Conservation (phyloP, 1,139 yeast genomes). For the Zygosaccharomyces sapae region DNA sequence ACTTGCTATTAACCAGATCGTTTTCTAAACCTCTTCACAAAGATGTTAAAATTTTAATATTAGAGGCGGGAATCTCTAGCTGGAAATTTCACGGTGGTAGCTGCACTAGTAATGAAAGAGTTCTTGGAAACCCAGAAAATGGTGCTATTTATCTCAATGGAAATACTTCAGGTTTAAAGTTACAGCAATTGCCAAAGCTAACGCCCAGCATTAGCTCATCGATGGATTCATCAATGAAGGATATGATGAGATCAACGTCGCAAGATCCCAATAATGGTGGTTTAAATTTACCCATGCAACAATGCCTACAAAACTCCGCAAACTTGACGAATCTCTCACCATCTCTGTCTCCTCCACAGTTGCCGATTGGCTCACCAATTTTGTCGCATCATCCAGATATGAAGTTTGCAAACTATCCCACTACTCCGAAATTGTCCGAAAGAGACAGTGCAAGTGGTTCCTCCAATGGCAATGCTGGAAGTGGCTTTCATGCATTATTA, state of each 20-base stretch:
- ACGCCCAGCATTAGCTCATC: conserved; percentile 18
- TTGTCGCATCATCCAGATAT: conserved; percentile 9
- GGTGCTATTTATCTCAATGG: conserved; percentile 28
- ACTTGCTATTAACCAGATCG: conserved; percentile 26
- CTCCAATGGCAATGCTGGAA: neutral
- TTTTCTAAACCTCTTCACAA: conserved; percentile 27
- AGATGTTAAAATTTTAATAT: conserved; percentile 17
- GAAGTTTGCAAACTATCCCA: conserved; percentile 13
- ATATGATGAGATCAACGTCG: conserved; percentile 23
- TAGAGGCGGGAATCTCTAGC: conserved; percentile 25
- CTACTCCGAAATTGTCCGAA: conserved; percentile 10
- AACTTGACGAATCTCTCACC: conserved; percentile 20
- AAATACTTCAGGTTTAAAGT: conserved; percentile 23
- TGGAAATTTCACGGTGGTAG: conserved; percentile 22
- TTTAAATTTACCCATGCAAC: conserved; percentile 19
- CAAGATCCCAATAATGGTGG: conserved; percentile 7
- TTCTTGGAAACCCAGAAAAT: conserved; percentile 1
- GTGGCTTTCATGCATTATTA: conserved; percentile 3
- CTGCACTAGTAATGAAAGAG: conserved; percentile 8
- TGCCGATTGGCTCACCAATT: conserved; percentile 8
- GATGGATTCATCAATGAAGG: conserved; percentile 24
- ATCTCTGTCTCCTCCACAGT: conserved; percentile 7
- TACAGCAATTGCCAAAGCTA: conserved; percentile 25
- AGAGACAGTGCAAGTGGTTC: conserved; percentile 5
- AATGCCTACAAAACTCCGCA: conserved; percentile 18